Evolutionary conservation across 345 rosid species (phyloP), one percentile per base, ranked within the genome.

Genomic region (Gossypium thurberi): DNA sequence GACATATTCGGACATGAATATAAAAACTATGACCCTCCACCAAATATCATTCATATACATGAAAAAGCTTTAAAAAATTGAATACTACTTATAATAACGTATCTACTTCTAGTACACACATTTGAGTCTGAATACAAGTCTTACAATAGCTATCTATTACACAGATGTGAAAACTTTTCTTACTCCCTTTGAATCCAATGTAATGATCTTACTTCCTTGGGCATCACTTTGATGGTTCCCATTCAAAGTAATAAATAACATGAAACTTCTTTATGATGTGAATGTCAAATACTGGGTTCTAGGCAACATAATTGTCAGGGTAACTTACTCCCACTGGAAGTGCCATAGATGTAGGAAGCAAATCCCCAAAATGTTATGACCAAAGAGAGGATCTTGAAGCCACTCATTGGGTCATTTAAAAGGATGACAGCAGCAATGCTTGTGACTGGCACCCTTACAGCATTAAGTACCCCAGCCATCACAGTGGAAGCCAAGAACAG

Each of bases 291-390:
- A 9, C 57, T 21, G n/a, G 25, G 28, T 48, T 23, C 57, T 21
- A 48, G n/a, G 18, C 43, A 28, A 25, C 65, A 10, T 60, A 60
- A 4, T 20, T 55, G 25, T 18, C 59, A 51, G n/a, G 84, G 56
- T 7, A 15, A 69, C 74, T 77, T 80, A 20, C 43, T 77, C 8
- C 70, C 51, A 10, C 70, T 52, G 10, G 84, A 76, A 78, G 48
- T 90, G 3, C 98, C 96, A 23, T 88, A 88, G 64, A 93, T 86
- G 80, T 88, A 93, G 43, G 86, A 91, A 58, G 75, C 87, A 56
- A 91, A 90, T 62, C 98, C 97, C 97, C 97, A 94, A 28, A 90
- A 85, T 0, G 96, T 90, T n/a, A 88, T 66, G 28, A 85, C n/a
- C 69, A 91, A 61, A n/a, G 98, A 90, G 9, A 91, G 80, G 61